Evolutionary conservation across 2,329 filamentous ascomycete genomes (phyloP), one percentile per base, ranked within the genome.

Genomic region (Achaetomium macrosporum): DNA sequence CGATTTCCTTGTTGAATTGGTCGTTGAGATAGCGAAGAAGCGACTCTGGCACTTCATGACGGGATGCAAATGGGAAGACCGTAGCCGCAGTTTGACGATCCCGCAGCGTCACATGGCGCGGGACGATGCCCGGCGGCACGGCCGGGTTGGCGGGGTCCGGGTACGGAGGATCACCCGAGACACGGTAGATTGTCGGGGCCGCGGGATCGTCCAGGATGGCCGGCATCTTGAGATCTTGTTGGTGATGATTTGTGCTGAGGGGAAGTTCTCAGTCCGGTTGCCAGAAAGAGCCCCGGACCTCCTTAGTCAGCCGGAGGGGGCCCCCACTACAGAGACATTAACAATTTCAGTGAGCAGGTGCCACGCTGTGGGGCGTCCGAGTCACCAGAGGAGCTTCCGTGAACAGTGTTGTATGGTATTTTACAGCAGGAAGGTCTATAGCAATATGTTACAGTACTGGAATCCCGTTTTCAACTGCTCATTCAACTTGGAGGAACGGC

Each of bases 1-100:
- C 88, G 64, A 96, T 93, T 70, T 95, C 90, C 70, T 88, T 86
- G 68, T 91, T 92, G 63, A 95, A 79, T 71, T 93, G 86, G 64
- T 90, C 87, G 62, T 82, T 87, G 43, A 96, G 81, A 65, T 95
- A 93, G 37, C 78, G 77, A 35, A 92, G 75, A 53, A 96, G 75
- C 7, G 85, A 84, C 37, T 76, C 73, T 2, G 90, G 90, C n/a
- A 95, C 84, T 65, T 90, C 82, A 52, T 82, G 75, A 16, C 81
- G 80, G n/a, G 86, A 87, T 16, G 83, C 83, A 68, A 95, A 90
- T 10, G 90, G 90, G 47, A 95, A 79, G 42, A 95, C 77, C 1
- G 89, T 95, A 9, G 90, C 90, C 45, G 87, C 82, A 0, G 90
- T 95, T 60, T 90, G 84, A 46, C 89, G 82, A 70, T 95, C 90